Percentiles rank a stretch among this genome's conserved stretches.
Conservation (phyloP, 495 filamentous ascomycete genomes). For the Stereocaulon alpinum region DNA sequence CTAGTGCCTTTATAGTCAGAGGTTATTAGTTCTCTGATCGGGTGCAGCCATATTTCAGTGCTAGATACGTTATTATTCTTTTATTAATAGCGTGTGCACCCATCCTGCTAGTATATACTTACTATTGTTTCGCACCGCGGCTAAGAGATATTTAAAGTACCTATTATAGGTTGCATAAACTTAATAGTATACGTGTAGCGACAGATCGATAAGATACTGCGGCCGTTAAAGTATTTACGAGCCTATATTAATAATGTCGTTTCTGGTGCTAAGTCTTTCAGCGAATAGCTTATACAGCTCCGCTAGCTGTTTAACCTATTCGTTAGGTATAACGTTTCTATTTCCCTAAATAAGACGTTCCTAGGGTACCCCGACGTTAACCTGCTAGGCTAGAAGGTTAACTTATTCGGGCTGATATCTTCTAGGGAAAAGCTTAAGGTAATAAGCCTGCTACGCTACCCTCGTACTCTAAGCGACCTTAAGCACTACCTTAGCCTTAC, state of each 20-base stretch:
- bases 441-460: too few species aligned
- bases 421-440: too few species aligned
- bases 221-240: not conserved
- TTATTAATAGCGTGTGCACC: slow-evolving; percentile 8
- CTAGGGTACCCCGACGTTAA: too few species aligned
- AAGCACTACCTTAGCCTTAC: slow-evolving; percentile 16
- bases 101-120: slow-evolving; percentile 1
- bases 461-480: not conserved
- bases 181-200: slow-evolving; percentile 3
- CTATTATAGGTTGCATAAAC: slow-evolving; percentile 16
- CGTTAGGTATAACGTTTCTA: too few species aligned
- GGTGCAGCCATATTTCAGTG: too few species aligned
- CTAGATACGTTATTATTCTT: slow-evolving; percentile 11
- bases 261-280: too few species aligned
- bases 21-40: not conserved
- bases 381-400: too few species aligned
- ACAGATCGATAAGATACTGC: not conserved
- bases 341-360: too few species aligned
- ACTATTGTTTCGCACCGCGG: slow-evolving; percentile 6
- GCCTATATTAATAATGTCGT: not conserved
- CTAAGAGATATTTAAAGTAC: slow-evolving; percentile 17
- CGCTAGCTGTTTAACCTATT: too few species aligned
- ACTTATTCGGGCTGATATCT: too few species aligned
- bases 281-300: too few species aligned
- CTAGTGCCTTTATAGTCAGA: slow-evolving; percentile 10